Evolutionary conservation across 306 rosid species (phyloP).

Genomic region (Castanospermum australe): DNA sequence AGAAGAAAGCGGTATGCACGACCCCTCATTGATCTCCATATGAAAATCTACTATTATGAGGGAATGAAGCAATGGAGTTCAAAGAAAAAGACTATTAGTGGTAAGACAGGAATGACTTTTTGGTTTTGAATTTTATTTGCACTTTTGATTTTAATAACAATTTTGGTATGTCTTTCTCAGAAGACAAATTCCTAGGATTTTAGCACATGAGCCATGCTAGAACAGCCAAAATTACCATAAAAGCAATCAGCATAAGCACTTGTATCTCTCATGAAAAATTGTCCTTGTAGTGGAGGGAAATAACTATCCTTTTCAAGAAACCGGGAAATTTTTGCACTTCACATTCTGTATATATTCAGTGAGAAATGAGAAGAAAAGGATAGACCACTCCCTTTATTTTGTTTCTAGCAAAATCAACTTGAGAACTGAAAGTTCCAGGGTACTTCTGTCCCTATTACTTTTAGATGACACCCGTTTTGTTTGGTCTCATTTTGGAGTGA

Average conservation of each 20-base stretch:
- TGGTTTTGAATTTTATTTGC: constrained; percentile 18
- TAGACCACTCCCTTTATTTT: no score
- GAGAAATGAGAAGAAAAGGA: no score
- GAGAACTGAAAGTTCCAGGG: no score
- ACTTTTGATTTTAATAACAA: constrained; percentile 5
- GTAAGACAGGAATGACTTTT: constrained; percentile 48
- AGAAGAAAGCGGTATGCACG: constrained; percentile 98
- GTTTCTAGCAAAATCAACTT: no score
- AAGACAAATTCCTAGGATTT: background rate
- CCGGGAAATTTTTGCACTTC: background rate
- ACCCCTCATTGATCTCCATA: constrained; percentile 93
- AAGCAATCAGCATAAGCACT: background rate
- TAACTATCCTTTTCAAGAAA: background rate
- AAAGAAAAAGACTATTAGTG: constrained; percentile 66
- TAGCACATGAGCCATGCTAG: background rate
- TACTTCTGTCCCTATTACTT: no score
- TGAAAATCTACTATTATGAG: constrained; percentile 90
- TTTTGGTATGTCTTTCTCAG: background rate
- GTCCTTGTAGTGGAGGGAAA: background rate
- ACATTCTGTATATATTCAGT: no score
- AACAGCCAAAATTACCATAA: background rate
- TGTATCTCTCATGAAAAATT: background rate
- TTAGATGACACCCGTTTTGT: background rate
- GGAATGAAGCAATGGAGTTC: constrained; percentile 90
- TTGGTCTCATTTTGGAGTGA: background rate